phyloP scores from a whole-genome alignment of 495 filamentous ascomycete genomes.

The Penicillium malachiteum region DNA sequence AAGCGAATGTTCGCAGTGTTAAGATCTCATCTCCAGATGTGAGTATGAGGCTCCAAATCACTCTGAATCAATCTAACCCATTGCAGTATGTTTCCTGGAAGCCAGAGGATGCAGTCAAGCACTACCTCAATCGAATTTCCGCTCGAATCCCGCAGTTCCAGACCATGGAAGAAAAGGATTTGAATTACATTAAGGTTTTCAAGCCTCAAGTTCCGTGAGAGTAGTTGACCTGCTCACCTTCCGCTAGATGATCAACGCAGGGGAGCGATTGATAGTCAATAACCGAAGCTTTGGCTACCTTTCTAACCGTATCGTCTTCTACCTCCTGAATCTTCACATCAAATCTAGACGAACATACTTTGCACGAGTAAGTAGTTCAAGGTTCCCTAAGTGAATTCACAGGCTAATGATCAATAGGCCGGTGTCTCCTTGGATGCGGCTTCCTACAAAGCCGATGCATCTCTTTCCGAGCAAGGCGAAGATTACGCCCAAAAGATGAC shows the following conservation, averaged over 20 bases:
- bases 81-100: slow-evolving; percentile 81
- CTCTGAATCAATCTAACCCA: slow-evolving; percentile 5
- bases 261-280: slow-evolving; percentile 87
- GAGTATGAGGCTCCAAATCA: slow-evolving; percentile 22
- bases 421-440: slow-evolving; percentile 73
- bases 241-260: slow-evolving; percentile 91
- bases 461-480: slow-evolving; percentile 74
- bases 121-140: slow-evolving; percentile 85
- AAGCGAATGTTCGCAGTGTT: slow-evolving; percentile 94
- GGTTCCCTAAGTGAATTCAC: neutral
- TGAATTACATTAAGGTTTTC: slow-evolving; percentile 87
- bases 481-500: slow-evolving; percentile 89
- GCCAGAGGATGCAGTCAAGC: slow-evolving; percentile 83
- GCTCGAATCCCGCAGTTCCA: slow-evolving; percentile 94
- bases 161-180: slow-evolving; percentile 88
- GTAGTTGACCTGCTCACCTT: slow-evolving; percentile 1
- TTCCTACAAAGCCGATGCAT: slow-evolving; percentile 86
- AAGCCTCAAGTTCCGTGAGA: neutral
- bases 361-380: slow-evolving; percentile 61
- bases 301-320: slow-evolving; percentile 95
- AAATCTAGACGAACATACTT: slow-evolving; percentile 94
- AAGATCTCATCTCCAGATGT: slow-evolving; percentile 99
- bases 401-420: slow-evolving; percentile 33
- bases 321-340: slow-evolving; percentile 95
- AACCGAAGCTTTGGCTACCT: slow-evolving; percentile 95